phyloP scores from a whole-genome alignment of 164 flowering plant species.

The Macadamia tetraphylla region DNA sequence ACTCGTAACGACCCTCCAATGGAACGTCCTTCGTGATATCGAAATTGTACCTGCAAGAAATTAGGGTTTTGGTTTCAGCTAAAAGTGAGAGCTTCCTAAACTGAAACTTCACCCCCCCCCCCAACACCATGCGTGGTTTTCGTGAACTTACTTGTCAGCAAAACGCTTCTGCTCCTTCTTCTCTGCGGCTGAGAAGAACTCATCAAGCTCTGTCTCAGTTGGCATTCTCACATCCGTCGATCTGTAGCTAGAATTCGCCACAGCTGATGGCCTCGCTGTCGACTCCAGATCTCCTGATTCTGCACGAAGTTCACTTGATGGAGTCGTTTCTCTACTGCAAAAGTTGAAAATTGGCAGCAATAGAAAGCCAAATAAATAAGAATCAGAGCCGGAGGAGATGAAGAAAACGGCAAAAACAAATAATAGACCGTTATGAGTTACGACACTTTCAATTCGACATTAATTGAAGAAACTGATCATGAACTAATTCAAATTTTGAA shows the following conservation, averaged over 20 bases:
- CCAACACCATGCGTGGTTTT: no score
- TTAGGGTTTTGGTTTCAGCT: constrained; percentile 3
- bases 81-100: constrained; percentile 11
- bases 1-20: constrained; percentile 64
- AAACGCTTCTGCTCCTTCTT: constrained; percentile 52
- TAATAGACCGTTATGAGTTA: not conserved
- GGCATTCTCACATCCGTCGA: constrained; percentile 27
- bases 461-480: not conserved
- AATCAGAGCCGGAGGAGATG: not conserved
- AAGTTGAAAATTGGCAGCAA: not conserved
- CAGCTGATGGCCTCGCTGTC: constrained; percentile 10
- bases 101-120: no score
- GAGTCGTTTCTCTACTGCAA: constrained; percentile 32
- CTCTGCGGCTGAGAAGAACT: constrained; percentile 53
- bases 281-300: constrained; percentile 38
- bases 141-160: constrained; percentile 48
- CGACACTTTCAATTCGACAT: not conserved
- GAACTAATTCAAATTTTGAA: not conserved
- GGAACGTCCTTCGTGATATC: constrained; percentile 67
- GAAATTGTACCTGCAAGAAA: constrained; percentile 57
- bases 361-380: not conserved
- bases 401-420: not conserved
- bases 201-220: constrained; percentile 53
- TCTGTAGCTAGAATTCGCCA: constrained; percentile 7
- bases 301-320: constrained; percentile 26